Percentiles rank a stretch among this genome's conserved stretches.
Conservation (phyloP, 495 filamentous ascomycete genomes). For the Copromyces sp. region DNA sequence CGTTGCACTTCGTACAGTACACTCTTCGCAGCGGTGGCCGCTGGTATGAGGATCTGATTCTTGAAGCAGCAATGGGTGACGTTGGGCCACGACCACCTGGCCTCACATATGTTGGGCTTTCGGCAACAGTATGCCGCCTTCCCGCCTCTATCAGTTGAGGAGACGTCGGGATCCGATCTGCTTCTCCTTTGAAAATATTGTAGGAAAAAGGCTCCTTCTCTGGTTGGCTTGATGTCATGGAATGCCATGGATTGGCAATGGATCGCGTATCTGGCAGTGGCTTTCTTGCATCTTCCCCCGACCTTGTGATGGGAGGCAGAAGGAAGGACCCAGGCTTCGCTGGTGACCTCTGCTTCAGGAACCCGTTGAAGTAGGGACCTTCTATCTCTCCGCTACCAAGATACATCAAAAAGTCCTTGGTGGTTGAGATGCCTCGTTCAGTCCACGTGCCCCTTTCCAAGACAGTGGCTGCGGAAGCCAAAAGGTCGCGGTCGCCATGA, state of each 20-base stretch:
- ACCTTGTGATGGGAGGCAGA: constrained; percentile 23
- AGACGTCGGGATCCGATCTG: constrained; percentile 21
- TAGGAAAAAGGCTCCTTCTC: constrained; percentile 18
- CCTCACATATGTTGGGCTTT: constrained; percentile 33
- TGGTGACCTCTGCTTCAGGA: constrained; percentile 33
- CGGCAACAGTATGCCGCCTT: constrained; percentile 39
- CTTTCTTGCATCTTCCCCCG: constrained; percentile 26
- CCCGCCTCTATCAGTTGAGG: constrained; percentile 24
- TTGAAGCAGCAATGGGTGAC: constrained; percentile 35
- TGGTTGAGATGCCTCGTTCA: constrained; percentile 30
- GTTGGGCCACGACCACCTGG: constrained; percentile 27
- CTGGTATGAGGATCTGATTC: constrained; percentile 60
- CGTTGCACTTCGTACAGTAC: constrained; percentile 64
- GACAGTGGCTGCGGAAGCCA: constrained; percentile 20
- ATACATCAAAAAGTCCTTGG: constrained; percentile 33
- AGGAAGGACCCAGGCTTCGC: constrained; percentile 17
- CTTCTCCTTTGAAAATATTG: constrained; percentile 23
- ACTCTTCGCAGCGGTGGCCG: constrained; percentile 72
- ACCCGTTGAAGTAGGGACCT: constrained; percentile 32
- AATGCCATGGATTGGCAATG: constrained; percentile 27
- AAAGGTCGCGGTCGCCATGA: constrained; percentile 26
- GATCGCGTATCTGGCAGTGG: constrained; percentile 34
- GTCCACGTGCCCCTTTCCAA: constrained; percentile 34
- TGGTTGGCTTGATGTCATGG: constrained; percentile 6
- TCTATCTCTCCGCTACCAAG: constrained; percentile 35